Conservation (phyloP, 306 rosid species). For the Vicia villosa region DNA sequence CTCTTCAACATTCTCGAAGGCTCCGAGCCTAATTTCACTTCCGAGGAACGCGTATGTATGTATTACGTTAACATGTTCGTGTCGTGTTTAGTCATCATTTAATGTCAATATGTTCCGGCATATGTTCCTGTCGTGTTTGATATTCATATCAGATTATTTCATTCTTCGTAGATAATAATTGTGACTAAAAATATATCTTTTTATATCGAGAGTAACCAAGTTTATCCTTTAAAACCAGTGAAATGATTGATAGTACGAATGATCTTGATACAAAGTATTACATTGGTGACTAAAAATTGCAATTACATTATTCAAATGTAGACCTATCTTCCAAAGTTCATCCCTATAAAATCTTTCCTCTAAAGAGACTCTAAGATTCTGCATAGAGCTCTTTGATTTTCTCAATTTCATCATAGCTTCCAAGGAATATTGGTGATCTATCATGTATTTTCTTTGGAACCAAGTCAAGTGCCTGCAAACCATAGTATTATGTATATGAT, state of each 20-base stretch:
- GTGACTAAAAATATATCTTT: not conserved
- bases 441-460: conserved; percentile 75
- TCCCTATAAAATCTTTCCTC: no score
- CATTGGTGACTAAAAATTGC: no score
- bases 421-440: conserved; percentile 80
- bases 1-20: no score
- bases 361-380: conserved; percentile 5
- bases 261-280: not conserved
- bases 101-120: no score
- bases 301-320: no score
- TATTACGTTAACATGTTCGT: no score
- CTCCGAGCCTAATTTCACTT: no score
- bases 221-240: not conserved
- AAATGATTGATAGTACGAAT: not conserved
- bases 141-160: no score
- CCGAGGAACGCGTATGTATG: no score
- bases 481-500: not conserved
- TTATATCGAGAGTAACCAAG: not conserved
- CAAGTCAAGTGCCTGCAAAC: conserved; percentile 78
- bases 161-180: not conserved
- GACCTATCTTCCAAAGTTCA: no score
- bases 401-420: conserved; percentile 85
- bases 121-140: no score
- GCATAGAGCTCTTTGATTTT: conserved; percentile 73
- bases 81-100: no score